Conservation (phyloP, 495 filamentous ascomycete species). For the Penicillium canariense region DNA sequence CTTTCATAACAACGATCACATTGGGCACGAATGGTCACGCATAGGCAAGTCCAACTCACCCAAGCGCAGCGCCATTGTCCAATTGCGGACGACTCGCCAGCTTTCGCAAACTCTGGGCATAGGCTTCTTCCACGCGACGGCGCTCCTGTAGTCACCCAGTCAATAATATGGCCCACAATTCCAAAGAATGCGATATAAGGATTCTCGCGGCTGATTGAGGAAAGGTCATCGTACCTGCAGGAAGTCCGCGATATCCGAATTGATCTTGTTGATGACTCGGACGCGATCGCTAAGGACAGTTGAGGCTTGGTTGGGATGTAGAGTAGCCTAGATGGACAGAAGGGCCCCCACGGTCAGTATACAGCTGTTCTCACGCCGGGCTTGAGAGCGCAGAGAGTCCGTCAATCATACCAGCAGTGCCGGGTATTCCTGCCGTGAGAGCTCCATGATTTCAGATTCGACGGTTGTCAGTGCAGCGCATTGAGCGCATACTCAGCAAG, state of each 20-base stretch:
- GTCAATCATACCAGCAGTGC: constrained; percentile 78
- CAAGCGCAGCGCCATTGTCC: constrained; percentile 73
- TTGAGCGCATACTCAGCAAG: constrained; percentile 41
- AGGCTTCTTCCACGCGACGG: constrained; percentile 86
- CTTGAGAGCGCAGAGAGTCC: constrained; percentile 5
- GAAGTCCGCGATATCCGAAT: constrained; percentile 93
- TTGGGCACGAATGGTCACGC: neutral
- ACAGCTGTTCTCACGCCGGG: neutral
- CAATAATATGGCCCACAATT: constrained; percentile 10
- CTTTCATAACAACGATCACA: neutral
- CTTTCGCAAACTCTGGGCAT: constrained; percentile 80
- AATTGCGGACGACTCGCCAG: constrained; percentile 66
- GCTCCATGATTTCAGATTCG: constrained; percentile 58
- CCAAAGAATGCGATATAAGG: constrained; percentile 8
- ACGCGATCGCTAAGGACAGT: constrained; percentile 82
- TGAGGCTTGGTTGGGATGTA: constrained; percentile 84
- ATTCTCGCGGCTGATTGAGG: constrained; percentile 4
- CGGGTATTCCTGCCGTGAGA: constrained; percentile 91
- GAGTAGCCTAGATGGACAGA: constrained; percentile 58
- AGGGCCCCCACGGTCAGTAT: constrained; percentile 16
- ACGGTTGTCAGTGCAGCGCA: constrained; percentile 26
- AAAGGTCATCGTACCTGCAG: constrained; percentile 66
- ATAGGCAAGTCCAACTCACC: constrained; percentile 56
- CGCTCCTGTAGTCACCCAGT: constrained; percentile 64
- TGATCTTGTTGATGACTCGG: constrained; percentile 80